These are phyloP conservation scores for Mycena sanguinolenta DNA, from an alignment of 768 basidiomycete genomes.

Conservation along the genomic window DNA sequence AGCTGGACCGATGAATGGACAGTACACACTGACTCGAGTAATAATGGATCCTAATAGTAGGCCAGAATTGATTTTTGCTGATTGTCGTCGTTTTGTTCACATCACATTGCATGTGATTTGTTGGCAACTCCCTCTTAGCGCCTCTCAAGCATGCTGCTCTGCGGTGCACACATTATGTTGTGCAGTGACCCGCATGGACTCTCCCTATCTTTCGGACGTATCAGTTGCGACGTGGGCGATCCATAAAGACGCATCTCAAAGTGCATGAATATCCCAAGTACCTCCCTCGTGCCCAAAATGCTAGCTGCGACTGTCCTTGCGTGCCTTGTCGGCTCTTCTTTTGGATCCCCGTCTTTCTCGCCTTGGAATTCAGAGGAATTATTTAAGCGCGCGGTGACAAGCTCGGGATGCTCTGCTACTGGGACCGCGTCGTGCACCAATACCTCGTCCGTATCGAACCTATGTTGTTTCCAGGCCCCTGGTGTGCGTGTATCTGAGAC, in stretches of 20 bases:
- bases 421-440: slow-evolving; percentile 69
- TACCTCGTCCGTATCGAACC: slow-evolving; percentile 55
- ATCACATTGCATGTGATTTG: slow-evolving; percentile 11
- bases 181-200: not conserved
- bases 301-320: slow-evolving; percentile 18
- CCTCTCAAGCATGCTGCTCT: no score
- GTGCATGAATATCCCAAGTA: not conserved
- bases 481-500: slow-evolving; percentile 57
- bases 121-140: not conserved
- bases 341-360: slow-evolving; percentile 13
- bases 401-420: slow-evolving; percentile 67
- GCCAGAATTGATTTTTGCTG: not conserved
- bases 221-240: not conserved
- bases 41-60: slow-evolving; percentile 26
- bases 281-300: slow-evolving; percentile 6
- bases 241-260: slow-evolving; percentile 15
- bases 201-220: slow-evolving; percentile 21
- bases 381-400: slow-evolving; percentile 46
- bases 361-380: slow-evolving; percentile 38
- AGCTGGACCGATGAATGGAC: slow-evolving; percentile 58
- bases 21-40: slow-evolving; percentile 40
- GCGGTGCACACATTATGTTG: no score
- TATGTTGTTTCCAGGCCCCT: slow-evolving; percentile 78
- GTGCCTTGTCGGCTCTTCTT: slow-evolving; percentile 19
- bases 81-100: not conserved